Evolutionary conservation across 345 rosid species (phyloP).

Genomic region (Eutrema heterophyllum): DNA sequence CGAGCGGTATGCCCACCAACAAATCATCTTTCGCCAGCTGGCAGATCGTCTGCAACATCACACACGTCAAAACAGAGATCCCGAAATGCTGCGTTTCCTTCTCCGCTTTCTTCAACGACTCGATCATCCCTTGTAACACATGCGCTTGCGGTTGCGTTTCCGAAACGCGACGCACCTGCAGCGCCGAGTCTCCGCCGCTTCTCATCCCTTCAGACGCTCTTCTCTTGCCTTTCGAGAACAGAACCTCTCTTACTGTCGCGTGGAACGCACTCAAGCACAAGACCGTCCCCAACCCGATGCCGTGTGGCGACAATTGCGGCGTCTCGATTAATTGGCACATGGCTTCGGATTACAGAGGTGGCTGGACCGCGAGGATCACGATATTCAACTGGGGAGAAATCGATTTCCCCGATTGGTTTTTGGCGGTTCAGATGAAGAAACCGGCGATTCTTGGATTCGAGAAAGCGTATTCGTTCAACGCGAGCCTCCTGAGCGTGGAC

Average conservation of each 20-base stretch:
- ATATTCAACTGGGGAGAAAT: constrained; percentile 85
- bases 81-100: constrained; percentile 92
- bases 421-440: constrained; percentile 63
- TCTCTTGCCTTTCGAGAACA: constrained; percentile 79
- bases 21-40: constrained; percentile 84
- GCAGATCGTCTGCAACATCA: constrained; percentile 97
- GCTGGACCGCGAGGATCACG: constrained; percentile 91
- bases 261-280: constrained; percentile 76
- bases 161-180: constrained; percentile 52
- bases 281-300: constrained; percentile 70
- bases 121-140: constrained; percentile 80
- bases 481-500: constrained; percentile 35
- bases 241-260: constrained; percentile 54
- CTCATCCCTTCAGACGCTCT: constrained; percentile 89
- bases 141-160: constrained; percentile 90
- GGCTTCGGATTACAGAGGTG: constrained; percentile 61
- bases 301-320: constrained; percentile 92
- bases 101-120: constrained; percentile 89
- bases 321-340: constrained; percentile 92
- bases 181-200: constrained; percentile 53
- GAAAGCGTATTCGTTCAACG: constrained; percentile 75
- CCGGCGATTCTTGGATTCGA: constrained; percentile 68
- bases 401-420: constrained; percentile 79
- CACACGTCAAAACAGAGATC: constrained; percentile 56
- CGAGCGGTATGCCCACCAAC: constrained; percentile 63